Percentiles rank a stretch among this genome's conserved stretches.
phyloP scores from a whole-genome alignment of 768 basidiomycete genomes.

The Calvatia gigantea region DNA sequence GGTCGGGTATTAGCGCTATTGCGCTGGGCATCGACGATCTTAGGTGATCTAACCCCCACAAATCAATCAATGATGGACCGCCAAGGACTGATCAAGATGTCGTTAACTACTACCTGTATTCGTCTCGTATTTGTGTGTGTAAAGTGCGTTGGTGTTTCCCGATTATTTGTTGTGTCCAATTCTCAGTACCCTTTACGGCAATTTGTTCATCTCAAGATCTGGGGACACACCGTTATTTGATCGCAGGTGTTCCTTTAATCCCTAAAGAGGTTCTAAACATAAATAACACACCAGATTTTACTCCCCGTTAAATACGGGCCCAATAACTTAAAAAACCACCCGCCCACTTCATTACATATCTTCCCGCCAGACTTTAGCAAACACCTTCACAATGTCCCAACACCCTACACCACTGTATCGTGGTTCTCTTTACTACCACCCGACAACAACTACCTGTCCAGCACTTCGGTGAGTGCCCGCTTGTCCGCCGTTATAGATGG shows the following conservation, averaged over 20 bases:
- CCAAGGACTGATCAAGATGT: slow-evolving; percentile 3
- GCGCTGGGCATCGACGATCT: background rate
- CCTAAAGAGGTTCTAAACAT: background rate
- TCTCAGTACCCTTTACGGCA: slow-evolving; percentile 6
- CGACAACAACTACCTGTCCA: background rate
- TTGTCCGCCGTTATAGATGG: background rate
- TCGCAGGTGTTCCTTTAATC: slow-evolving; percentile 2
- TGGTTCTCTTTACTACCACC: background rate
- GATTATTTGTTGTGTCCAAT: background rate
- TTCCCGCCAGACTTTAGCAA: background rate
- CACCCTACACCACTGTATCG: background rate
- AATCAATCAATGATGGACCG: background rate
- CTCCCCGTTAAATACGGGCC: slow-evolving; percentile 5
- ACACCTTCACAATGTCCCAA: background rate
- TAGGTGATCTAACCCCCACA: slow-evolving; percentile 2
- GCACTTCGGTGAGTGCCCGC: slow-evolving; percentile 4
- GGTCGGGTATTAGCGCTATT: background rate
- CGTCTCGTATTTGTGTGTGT: background rate
- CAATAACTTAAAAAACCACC: background rate
- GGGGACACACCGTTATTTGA: slow-evolving; percentile 11
- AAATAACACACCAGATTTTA: slow-evolving; percentile 2
- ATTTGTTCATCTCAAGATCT: slow-evolving; percentile 3
- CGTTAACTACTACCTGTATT: background rate
- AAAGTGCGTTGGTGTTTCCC: background rate
- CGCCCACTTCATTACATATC: background rate